Conservation (phyloP, 441 rosid species). For the Erodium trifolium region DNA sequence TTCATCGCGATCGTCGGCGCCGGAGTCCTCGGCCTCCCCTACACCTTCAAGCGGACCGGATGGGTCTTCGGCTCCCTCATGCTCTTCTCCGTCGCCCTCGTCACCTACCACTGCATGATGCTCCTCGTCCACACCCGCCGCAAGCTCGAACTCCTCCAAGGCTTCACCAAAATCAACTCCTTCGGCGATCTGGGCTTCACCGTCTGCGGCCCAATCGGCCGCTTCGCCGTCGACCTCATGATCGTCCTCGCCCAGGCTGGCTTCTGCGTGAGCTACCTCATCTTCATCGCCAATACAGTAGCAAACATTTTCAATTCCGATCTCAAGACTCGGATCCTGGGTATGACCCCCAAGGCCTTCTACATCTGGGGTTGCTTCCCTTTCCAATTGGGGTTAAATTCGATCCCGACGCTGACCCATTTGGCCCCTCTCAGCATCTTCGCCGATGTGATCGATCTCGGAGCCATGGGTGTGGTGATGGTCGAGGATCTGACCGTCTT, state of each 20-base stretch:
- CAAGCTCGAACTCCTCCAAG: conserved; percentile 40
- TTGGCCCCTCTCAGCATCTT: conserved; percentile 67
- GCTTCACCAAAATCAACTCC: conserved; percentile 33
- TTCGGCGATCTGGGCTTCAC: conserved; percentile 60
- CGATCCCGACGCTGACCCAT: conserved; percentile 50
- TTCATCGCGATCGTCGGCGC: conserved; percentile 23
- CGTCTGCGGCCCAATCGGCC: conserved; percentile 46
- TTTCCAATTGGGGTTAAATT: conserved; percentile 58
- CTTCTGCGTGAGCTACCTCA: conserved; percentile 49
- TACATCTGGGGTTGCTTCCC: conserved; percentile 59
- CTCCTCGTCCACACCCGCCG: conserved; percentile 56
- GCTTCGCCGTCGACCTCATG: conserved; percentile 40
- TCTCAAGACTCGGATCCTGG: conserved; percentile 21
- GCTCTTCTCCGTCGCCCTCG: conserved; percentile 39
- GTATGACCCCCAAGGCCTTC: conserved; percentile 34
- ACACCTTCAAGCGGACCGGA: conserved; percentile 53
- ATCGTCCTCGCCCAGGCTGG: conserved; percentile 51
- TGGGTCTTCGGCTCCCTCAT: conserved; percentile 43
- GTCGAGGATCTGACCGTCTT: conserved; percentile 42
- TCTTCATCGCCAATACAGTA: conserved; percentile 48
- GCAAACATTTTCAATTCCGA: conserved; percentile 31
- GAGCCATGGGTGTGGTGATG: conserved; percentile 53
- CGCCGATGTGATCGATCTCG: conserved; percentile 54
- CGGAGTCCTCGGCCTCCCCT: conserved; percentile 61
- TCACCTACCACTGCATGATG: conserved; percentile 34